Conservation (phyloP, 768 basidiomycete species). For the Collybiopsis luxurians region DNA sequence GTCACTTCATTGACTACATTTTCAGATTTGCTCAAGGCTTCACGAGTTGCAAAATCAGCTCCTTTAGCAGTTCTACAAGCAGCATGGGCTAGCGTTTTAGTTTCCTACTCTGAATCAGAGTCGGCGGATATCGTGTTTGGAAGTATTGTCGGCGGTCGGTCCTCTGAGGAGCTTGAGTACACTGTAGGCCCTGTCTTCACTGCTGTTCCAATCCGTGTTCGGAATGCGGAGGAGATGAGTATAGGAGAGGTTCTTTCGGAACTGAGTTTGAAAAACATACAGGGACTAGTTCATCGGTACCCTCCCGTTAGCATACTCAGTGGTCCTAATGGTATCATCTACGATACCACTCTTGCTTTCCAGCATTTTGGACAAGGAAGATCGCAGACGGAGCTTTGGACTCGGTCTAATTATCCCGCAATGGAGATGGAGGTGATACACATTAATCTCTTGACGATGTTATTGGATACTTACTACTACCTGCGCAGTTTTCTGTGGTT, state of each 20-base stretch:
- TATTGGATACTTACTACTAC: too few relatives aligned
- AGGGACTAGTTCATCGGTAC: not conserved
- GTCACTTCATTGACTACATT: constrained; percentile 1
- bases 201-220: constrained; percentile 3
- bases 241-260: not conserved
- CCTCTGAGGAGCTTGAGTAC: constrained; percentile 1
- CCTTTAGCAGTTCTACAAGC: constrained; percentile 4
- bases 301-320: constrained; percentile 7
- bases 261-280: not conserved
- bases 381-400: constrained; percentile 8
- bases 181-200: constrained; percentile 8
- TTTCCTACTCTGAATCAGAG: constrained; percentile 8
- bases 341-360: constrained; percentile 7
- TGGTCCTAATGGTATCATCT: constrained; percentile 3
- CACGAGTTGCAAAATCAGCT: not conserved
- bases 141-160: constrained; percentile 5
- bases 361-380: constrained; percentile 5
- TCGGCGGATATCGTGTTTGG: constrained; percentile 8
- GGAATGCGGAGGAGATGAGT: not conserved
- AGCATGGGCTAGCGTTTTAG: constrained; percentile 5
- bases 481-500: constrained; percentile 4
- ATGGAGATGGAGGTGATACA: constrained; percentile 7
- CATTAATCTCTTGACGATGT: too few relatives aligned
- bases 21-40: not conserved
- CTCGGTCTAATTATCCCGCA: constrained; percentile 3